Evolutionary conservation across 1,139 yeast species (phyloP).

Genomic region (Geotrichum klebahnii): DNA sequence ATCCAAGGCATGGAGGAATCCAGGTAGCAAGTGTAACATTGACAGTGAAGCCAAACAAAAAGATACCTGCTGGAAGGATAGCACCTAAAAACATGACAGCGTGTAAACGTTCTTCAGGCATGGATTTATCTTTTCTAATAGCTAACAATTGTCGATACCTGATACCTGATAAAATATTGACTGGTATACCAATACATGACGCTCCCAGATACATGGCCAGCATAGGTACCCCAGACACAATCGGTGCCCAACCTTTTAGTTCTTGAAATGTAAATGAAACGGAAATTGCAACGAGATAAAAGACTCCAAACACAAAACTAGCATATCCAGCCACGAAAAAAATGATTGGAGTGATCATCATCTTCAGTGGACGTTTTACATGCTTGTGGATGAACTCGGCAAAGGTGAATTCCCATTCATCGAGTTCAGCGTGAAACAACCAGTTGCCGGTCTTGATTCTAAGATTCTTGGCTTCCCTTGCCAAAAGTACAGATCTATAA

Average conservation of each 20-base stretch:
- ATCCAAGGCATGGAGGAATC: slow-evolving; percentile 68
- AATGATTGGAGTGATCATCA: slow-evolving; percentile 48
- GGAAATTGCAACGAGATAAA: slow-evolving; percentile 44
- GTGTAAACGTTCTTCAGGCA: slow-evolving; percentile 61
- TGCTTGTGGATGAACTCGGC: slow-evolving; percentile 42
- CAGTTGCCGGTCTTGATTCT: slow-evolving; percentile 59
- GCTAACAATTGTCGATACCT: slow-evolving; percentile 39
- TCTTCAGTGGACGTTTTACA: slow-evolving; percentile 44
- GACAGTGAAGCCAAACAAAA: slow-evolving; percentile 73
- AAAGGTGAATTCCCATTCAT: slow-evolving; percentile 42
- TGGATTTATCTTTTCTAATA: slow-evolving; percentile 41
- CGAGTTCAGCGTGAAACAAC: slow-evolving; percentile 45
- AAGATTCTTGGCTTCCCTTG: slow-evolving; percentile 52
- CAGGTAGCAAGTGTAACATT: slow-evolving; percentile 56
- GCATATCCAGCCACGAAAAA: slow-evolving; percentile 44
- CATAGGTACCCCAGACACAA: slow-evolving; percentile 54
- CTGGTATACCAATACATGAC: slow-evolving; percentile 46
- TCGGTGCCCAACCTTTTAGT: slow-evolving; percentile 40
- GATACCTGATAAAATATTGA: slow-evolving; percentile 40
- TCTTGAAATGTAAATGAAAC: slow-evolving; percentile 39
- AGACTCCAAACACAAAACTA: slow-evolving; percentile 47
- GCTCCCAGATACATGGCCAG: slow-evolving; percentile 56
- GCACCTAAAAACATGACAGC: slow-evolving; percentile 46
- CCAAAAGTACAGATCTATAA: slow-evolving; percentile 62
- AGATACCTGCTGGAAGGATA: slow-evolving; percentile 62